Conservation (phyloP, 441 rosid genomes). For the Manihot esculenta region DNA sequence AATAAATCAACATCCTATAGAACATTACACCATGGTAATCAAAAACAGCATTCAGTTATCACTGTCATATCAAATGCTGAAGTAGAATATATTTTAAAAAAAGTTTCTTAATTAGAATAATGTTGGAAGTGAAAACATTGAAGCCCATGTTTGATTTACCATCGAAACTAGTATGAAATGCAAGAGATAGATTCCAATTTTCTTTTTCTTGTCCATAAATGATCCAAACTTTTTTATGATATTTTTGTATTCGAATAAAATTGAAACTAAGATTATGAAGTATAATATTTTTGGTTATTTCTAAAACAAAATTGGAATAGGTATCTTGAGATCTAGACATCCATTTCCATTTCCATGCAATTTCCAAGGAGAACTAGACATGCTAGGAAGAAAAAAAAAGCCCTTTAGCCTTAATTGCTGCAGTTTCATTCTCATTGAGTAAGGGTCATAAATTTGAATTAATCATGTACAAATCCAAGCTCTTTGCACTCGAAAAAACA, state of each 20-base stretch:
- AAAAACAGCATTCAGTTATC: not conserved
- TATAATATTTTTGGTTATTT: not conserved
- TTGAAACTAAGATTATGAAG: not conserved
- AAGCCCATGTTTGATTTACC: not conserved
- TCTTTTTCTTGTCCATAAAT: not conserved
- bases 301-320: not conserved
- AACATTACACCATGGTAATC: conserved; percentile 6
- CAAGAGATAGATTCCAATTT: not conserved
- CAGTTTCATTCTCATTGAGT: not conserved
- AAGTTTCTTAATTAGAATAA: not conserved
- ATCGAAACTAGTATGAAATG: not conserved
- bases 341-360: not conserved
- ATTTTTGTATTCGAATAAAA: not conserved
- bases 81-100: not conserved
- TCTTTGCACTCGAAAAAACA: too few relatives aligned
- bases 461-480: too few relatives aligned
- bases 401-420: not conserved
- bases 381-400: not conserved
- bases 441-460: not conserved
- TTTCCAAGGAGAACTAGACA: not conserved
- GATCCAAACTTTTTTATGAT: not conserved
- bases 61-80: not conserved
- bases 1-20: not conserved
- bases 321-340: not conserved
- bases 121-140: not conserved